Base-by-base conservation (phyloP, 108 stramenopile genomes). In the Chaetoceros muelleri region DNA sequence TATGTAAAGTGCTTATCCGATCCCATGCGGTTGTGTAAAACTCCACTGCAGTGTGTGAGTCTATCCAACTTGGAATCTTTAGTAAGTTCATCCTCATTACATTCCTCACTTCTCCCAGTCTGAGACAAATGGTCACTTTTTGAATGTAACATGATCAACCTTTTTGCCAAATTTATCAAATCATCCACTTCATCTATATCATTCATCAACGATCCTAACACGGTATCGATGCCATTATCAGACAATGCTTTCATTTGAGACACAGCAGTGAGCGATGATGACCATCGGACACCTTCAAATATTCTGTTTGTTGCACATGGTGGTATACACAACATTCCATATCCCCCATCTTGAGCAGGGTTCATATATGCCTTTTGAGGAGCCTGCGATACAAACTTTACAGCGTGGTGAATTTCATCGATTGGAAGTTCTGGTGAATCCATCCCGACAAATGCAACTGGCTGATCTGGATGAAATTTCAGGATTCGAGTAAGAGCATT, bases 291-390 rank as follows among this genome's bases (percentile, higher is more conserved):
- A 10, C 64, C 59, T 7, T 45, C 47, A 76, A 89, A 89, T 46
- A 80, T 60, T 1, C 16, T 5, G 8, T 58, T 24, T 8, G 80
- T 64, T 2, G 79, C 79, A 24, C 52, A 24, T 8, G 26, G 30
- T n/a, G 90, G 90, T 2, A 91, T 72, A 48, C 81, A 80, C 25
- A 91, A 55, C 70, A 87, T 72, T 25, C 82, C 90, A 56, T 87
- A 91, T 40, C 90, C 90, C n/a, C 90, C 90, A 70, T 91, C 90
- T 46, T 66, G n/a, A 17, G 82, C 68, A 2, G 90, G 90, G 57
- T 82, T 84, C 19, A 91, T n/a, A 28, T 77, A 60, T 0, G 90
- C 90, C 28, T 44, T 61, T 5, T 52, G 54, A 10, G 5, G 45
- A 45, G 52, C 48, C 30, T 19, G 20, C 28, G 18, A 20, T 52